Percentiles rank a stretch among this genome's conserved stretches.
These are phyloP conservation scores for Amaranthus hypochondriacus DNA, from an alignment of 148 eudicot genomes.

Conservation along the genomic window DNA sequence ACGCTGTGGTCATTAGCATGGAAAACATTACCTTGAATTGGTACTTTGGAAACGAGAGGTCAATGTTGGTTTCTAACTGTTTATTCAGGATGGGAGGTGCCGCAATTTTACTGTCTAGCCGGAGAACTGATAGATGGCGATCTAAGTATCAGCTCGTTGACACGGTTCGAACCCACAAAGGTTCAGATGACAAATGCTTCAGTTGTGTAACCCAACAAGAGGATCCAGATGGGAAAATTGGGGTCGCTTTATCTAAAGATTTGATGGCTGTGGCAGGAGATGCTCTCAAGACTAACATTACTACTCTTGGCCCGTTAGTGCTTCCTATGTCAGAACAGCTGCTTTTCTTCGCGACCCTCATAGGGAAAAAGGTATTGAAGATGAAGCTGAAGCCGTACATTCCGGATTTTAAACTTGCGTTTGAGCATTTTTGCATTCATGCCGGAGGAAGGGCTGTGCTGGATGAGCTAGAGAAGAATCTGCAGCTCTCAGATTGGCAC, in stretches of 20 bases:
- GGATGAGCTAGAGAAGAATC: conserved; percentile 43
- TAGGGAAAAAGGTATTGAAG: conserved; percentile 34
- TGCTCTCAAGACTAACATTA: conserved; percentile 46
- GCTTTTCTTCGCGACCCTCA: conserved; percentile 35
- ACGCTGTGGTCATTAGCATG: conserved; percentile 46
- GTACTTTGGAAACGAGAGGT: conserved; percentile 47
- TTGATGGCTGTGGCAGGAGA: conserved; percentile 50
- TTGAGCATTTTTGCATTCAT: conserved; percentile 48
- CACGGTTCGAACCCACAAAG: conserved; percentile 48
- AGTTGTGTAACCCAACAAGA: conserved; percentile 40
- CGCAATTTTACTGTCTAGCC: conserved; percentile 40
- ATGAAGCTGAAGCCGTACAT: conserved; percentile 47
- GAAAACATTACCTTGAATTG: conserved; percentile 49
- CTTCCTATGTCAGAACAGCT: conserved; percentile 44
- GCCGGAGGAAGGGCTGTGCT: conserved; percentile 50
- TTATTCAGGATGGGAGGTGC: conserved; percentile 53
- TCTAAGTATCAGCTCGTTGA: conserved; percentile 41
- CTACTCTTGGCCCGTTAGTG: conserved; percentile 43
- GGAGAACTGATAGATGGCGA: conserved; percentile 31
- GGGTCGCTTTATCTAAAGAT: conserved; percentile 43
- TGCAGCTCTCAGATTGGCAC: conserved; percentile 45
- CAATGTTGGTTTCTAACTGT: conserved; percentile 47
- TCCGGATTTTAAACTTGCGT: conserved; percentile 44
- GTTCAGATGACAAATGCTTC: conserved; percentile 44
- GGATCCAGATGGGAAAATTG: conserved; percentile 34